Evolutionary conservation across 1,284 basidiomycete genomes (phyloP), one percentile per base, ranked within the genome.

Genomic region (Pisolithus thermaeus): DNA sequence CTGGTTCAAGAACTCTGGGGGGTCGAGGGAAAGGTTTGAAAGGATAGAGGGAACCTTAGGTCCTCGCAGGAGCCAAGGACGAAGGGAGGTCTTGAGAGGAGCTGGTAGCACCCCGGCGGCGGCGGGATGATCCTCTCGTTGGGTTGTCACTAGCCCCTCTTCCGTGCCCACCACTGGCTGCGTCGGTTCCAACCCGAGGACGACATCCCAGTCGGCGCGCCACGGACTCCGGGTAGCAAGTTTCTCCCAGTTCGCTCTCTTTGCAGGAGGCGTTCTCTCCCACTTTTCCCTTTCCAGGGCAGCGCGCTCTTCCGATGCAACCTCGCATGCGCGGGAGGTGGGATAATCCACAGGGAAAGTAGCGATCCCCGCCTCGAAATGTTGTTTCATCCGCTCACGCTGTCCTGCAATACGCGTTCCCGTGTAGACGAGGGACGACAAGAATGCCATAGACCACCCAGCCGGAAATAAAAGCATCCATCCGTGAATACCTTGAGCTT

Each of bases 401-500:
- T 93, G 82, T 1, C 93, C 93, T 2, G 78, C 87, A 7, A 94
- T 78, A 3, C 90, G 84, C 0, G 87, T 88, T 22, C 87, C 85
- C 1, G 92, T 91, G 66, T 84, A 83, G 7, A 79, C 76, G 40
- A 97, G 78, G 0, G 92, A 93, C 25, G 77, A 78, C 55, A 91
- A 81, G 68, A 97, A 90, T 1, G 92, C 75, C 85, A 92, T 93
- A 1, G 80, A 77, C 92, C 92, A 97, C 8, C 90, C 90, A 1
- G 81, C 74, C 1, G 94, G 93, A 30, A 95, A 68, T 25, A 95
- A 72, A 5, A 97, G 70, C 2, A 83, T 91, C 85, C 87, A 96
- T 35, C 92, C 92, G 59, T 93, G 83, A 32, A 91, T 72, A 0
- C 76, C 70, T 55, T 69, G 68, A 16, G 59, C 58, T 4, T 53